Percentiles rank a stretch among this genome's conserved stretches.
Evolutionary conservation across 2,329 filamentous ascomycete genomes (phyloP).

Genomic region (Colletotrichum echinochloae): DNA sequence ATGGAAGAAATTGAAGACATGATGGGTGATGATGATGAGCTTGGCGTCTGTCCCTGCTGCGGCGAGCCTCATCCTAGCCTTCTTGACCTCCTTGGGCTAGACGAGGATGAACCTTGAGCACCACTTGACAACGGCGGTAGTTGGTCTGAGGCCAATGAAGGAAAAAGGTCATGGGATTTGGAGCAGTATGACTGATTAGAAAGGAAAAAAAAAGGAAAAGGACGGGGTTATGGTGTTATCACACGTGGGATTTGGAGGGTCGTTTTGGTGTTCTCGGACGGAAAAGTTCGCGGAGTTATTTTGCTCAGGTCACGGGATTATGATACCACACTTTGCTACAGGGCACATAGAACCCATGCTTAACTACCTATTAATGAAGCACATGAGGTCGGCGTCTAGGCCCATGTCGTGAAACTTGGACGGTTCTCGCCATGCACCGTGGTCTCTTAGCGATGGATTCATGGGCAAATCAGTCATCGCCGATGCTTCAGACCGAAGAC

Average conservation of each 20-base stretch:
- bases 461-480: background rate
- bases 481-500: background rate
- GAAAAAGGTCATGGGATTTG: background rate
- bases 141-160: background rate
- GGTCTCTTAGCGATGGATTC: too few relatives aligned
- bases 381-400: background rate
- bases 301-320: conserved; percentile 29
- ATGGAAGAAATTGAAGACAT: conserved; percentile 46
- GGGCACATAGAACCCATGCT: conserved; percentile 31
- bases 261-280: background rate
- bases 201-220: too few relatives aligned
- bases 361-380: conserved; percentile 17
- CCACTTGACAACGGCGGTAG: background rate
- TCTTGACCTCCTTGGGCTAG: conserved; percentile 49
- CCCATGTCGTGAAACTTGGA: background rate
- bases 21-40: conserved; percentile 46
- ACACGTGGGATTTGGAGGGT: conserved; percentile 3
- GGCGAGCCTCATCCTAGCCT: conserved; percentile 53
- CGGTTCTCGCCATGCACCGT: too few relatives aligned
- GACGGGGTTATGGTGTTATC: background rate
- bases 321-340: conserved; percentile 37
- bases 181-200: background rate
- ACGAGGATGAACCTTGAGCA: conserved; percentile 30
- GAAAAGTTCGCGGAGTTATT: conserved; percentile 28
- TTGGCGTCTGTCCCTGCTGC: conserved; percentile 54